Conservation (phyloP, 208 protist species). For the Leishmania aethiopica region DNA sequence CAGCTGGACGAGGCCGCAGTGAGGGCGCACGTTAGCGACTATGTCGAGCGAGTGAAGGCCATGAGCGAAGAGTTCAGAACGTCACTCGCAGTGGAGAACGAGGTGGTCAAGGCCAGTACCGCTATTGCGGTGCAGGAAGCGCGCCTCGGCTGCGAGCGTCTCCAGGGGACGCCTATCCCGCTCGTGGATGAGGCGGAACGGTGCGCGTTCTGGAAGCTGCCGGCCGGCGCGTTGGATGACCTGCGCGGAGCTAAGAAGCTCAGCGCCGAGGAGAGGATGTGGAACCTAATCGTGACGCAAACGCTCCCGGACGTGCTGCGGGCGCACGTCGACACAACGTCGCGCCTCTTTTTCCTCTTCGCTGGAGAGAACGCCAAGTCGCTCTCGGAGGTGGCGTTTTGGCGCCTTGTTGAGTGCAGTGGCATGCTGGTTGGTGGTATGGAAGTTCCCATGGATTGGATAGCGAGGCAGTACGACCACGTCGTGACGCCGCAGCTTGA, state of each 20-base stretch:
- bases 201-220: constrained; percentile 56
- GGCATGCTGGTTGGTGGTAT: constrained; percentile 22
- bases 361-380: constrained; percentile 57
- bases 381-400: constrained; percentile 80
- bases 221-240: constrained; percentile 46
- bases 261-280: constrained; percentile 32
- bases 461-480: constrained; percentile 67
- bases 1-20: constrained; percentile 24
- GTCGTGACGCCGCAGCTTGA: constrained; percentile 79
- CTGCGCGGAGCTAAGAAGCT: constrained; percentile 36
- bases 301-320: constrained; percentile 48
- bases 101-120: constrained; percentile 7
- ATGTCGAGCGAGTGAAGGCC: constrained; percentile 13
- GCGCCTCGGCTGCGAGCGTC: constrained; percentile 44
- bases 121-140: constrained; percentile 27
- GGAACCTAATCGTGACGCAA: constrained; percentile 41
- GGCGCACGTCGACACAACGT: constrained; percentile 43
- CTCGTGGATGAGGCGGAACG: constrained; percentile 41
- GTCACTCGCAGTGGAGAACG: constrained; percentile 4
- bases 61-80: constrained; percentile 9
- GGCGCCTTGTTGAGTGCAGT: constrained; percentile 68
- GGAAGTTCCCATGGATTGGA: constrained; percentile 36
- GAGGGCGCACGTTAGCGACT: constrained; percentile 1
- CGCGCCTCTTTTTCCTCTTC: constrained; percentile 71
- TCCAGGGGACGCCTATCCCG: constrained; percentile 47